Conservation (phyloP, 225 moss, liverwort and hornwort species). For the Neckera pumila region DNA sequence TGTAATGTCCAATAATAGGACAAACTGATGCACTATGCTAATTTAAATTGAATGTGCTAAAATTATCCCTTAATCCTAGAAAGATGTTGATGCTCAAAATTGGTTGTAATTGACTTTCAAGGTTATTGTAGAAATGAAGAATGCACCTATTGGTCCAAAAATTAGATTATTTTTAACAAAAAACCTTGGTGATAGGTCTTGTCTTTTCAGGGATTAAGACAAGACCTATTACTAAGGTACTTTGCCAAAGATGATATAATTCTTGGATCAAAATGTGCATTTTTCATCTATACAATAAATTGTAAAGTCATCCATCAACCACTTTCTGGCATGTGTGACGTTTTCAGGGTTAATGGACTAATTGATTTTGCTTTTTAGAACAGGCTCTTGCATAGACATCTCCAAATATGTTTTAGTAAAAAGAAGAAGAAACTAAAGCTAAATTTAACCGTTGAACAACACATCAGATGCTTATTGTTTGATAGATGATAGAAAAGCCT, state of each 20-base stretch:
- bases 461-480: too few relatives aligned
- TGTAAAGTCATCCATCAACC: neutral
- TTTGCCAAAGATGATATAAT: neutral
- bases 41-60: neutral
- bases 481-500: too few relatives aligned
- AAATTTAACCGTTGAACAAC: neutral
- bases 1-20: neutral
- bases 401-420: neutral
- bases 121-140: neutral
- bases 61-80: neutral
- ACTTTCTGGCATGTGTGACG: accelerated
- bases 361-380: accelerated
- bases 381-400: accelerated
- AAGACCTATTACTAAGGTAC: too few relatives aligned
- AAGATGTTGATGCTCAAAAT: neutral
- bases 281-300: too few relatives aligned
- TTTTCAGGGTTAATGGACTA: neutral
- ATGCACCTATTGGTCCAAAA: neutral
- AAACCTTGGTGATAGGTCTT: too few relatives aligned
- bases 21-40: neutral
- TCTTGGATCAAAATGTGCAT: neutral
- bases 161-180: too few relatives aligned
- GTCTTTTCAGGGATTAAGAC: too few relatives aligned
- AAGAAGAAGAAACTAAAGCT: neutral
- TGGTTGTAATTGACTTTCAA: neutral